Evolutionary conservation across 306 rosid genomes (phyloP), one percentile per base, ranked within the genome.

Genomic region (Herpetospermum pedunculosum): DNA sequence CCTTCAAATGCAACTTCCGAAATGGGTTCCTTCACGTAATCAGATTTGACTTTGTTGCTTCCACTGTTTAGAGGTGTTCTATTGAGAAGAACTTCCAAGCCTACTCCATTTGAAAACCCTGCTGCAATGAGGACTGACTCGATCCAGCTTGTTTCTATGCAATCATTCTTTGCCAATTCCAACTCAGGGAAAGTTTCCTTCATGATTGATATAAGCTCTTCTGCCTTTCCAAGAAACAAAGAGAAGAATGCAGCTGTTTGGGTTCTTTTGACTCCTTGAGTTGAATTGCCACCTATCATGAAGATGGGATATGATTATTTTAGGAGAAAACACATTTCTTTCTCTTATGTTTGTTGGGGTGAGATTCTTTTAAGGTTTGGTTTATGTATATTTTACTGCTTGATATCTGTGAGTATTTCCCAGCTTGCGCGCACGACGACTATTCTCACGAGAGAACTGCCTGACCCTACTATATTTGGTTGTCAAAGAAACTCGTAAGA

Each of bases 121-220:
- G n/a, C n/a, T n/a, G n/a, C 72, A 26, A 84, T 87, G 9, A 89
- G 81, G 53, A 84, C 85, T n/a, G 92, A 89, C 60, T 83, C 78
- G 55, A 92, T 86, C 97, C 96, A 92, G 4, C 84, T 87, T 58
- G 87, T 92, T 77, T 86, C 90, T 6, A 48, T n/a, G 29, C 88
- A 86, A 4, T 89, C 84, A 8, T 81, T 75, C 19, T 32, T 73
- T 26, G 76, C 73, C 63, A 89, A 78, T 12, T 86, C 89, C 72
- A 92, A 73, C 32, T 87, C 92, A 1, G 96, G 90, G 44, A 87
- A 91, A 15, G 71, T 77, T 0, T 55, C 14, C 35, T 48, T 75
- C 86, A 91, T 76, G 0, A 85, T 76, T 12, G 40, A 38, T 23
- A 91, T 70, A 41, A 87, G 86, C 19, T 48, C 74, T 4, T 35